Percentiles rank a stretch among this genome's conserved stretches.
Evolutionary conservation across 352 stramenopile genomes (phyloP).

Genomic region (Blastocystis sp.): DNA sequence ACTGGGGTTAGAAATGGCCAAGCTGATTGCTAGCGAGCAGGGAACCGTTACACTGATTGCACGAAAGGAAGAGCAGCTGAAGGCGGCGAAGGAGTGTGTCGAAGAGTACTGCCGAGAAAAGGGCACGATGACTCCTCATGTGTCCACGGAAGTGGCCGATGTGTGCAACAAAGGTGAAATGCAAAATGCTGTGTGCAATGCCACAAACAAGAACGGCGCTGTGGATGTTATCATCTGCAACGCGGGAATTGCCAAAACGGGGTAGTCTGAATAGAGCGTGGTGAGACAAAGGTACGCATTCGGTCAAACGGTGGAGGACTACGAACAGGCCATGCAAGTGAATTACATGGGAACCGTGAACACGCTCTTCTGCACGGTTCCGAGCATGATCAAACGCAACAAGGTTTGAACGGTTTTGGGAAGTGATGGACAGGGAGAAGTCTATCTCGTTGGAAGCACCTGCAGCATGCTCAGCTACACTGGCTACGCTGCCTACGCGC

Average conservation of each 20-base stretch:
- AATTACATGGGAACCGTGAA: slow-evolving; percentile 69
- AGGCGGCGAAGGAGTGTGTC: slow-evolving; percentile 48
- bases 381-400: slow-evolving; percentile 59
- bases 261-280: background rate
- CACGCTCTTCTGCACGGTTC: slow-evolving; percentile 40
- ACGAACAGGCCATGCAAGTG: slow-evolving; percentile 15
- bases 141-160: slow-evolving; percentile 48
- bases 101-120: slow-evolving; percentile 30
- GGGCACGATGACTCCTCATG: slow-evolving; percentile 34
- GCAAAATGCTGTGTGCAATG: slow-evolving; percentile 35
- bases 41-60: slow-evolving; percentile 53
- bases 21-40: slow-evolving; percentile 46
- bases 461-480: slow-evolving; percentile 67
- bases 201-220: slow-evolving; percentile 1
- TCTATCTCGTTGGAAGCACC: slow-evolving; percentile 66
- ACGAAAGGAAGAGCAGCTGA: slow-evolving; percentile 12
- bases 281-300: slow-evolving; percentile 50
- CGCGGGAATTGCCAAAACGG: slow-evolving; percentile 67
- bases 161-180: slow-evolving; percentile 40
- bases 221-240: slow-evolving; percentile 68
- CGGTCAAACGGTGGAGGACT: slow-evolving; percentile 48
- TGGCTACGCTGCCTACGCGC: slow-evolving; percentile 37
- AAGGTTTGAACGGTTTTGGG: background rate
- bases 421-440: slow-evolving; percentile 23
- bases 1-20: slow-evolving; percentile 46